phyloP scores from a whole-genome alignment of 1,139 yeast species.

The Scheffersomyces titani region DNA sequence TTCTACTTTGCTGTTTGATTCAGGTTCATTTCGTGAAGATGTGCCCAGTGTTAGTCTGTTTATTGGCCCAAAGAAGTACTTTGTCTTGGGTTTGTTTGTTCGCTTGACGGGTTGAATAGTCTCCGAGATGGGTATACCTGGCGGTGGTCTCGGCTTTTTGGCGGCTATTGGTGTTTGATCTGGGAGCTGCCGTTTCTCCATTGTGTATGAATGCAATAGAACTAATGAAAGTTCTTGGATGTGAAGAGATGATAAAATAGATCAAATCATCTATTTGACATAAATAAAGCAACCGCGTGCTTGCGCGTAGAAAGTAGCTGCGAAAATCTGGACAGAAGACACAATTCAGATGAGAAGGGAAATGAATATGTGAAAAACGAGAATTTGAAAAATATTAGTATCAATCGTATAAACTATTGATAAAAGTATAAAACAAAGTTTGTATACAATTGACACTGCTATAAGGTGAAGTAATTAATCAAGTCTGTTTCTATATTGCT shows the following conservation, averaged over 20 bases:
- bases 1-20: not conserved
- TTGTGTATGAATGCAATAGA: not conserved
- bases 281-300: not conserved
- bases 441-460: too few species aligned
- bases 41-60: slow-evolving; percentile 21
- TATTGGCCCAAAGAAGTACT: slow-evolving; percentile 41
- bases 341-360: not conserved
- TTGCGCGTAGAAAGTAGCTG: not conserved
- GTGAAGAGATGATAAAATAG: not conserved
- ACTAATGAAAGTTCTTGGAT: not conserved
- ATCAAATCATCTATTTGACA: not conserved
- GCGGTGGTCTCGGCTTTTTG: not conserved
- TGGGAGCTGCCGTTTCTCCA: not conserved
- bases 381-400: too few species aligned
- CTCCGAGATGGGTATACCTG: slow-evolving; percentile 2
- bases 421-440: too few species aligned
- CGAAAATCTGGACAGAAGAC: not conserved
- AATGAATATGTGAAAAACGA: not conserved
- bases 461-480: too few species aligned
- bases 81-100: slow-evolving; percentile 23
- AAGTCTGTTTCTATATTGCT: not conserved
- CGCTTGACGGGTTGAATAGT: slow-evolving; percentile 16
- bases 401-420: too few species aligned
- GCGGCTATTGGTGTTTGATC: not conserved
- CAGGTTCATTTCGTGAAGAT: not conserved